Evolutionary conservation across 495 filamentous ascomycete genomes (phyloP).

Genomic region (Penicillium herquei): DNA sequence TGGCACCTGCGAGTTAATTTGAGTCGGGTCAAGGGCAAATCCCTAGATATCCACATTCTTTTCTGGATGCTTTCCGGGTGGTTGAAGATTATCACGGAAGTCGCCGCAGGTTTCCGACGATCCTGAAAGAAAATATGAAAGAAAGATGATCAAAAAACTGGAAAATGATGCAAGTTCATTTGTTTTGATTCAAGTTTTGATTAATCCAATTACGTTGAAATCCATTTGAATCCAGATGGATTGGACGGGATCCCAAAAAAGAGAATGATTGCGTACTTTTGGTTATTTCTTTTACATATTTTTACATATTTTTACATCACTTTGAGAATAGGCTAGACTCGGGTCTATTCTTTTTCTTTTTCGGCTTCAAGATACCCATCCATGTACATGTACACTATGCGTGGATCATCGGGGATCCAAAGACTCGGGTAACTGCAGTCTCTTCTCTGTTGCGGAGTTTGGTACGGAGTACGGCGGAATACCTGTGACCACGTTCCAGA

Average conservation of each 20-base stretch:
- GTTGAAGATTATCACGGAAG: constrained; percentile 7
- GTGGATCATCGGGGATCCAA: constrained; percentile 25
- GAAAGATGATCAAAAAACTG: too few species aligned
- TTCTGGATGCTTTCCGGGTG: constrained; percentile 15
- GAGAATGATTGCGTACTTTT: neutral
- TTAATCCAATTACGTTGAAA: too few species aligned
- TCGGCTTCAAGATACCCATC: too few species aligned
- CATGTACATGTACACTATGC: too few species aligned
- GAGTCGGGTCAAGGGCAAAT: neutral
- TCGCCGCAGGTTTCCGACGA: constrained; percentile 13
- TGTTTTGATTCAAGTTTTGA: too few species aligned
- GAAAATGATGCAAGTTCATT: too few species aligned
- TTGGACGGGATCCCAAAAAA: neutral
- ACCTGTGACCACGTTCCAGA: constrained; percentile 27
- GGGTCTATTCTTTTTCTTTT: neutral
- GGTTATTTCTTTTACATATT: neutral
- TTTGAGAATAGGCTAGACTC: neutral
- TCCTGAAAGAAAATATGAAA: too few species aligned
- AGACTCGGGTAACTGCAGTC: constrained; percentile 18
- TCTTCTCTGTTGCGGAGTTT: constrained; percentile 9
- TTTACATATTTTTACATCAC: too few species aligned
- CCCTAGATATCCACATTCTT: neutral
- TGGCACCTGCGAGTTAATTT: neutral
- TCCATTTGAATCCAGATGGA: neutral
- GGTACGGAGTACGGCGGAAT: constrained; percentile 12